Evolutionary conservation across 1,139 yeast genomes (phyloP), one percentile per base, ranked within the genome.

Genomic region (Suhomyces bolitotheri): DNA sequence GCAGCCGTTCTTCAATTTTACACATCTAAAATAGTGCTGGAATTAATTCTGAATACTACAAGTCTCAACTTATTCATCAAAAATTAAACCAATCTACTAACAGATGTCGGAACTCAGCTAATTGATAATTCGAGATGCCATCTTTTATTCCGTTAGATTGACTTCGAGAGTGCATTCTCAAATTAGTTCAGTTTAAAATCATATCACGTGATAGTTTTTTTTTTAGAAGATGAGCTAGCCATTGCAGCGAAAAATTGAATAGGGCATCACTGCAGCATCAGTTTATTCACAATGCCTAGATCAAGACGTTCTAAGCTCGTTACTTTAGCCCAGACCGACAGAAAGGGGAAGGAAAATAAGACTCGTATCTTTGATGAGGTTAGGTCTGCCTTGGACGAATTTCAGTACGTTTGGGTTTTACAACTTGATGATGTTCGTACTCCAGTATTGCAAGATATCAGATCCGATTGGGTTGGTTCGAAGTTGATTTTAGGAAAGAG

Each of bases 251-350:
- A 31, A 32, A 27, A 20, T 34, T 25, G 25, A 16, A 27, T 17
- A 10, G 23, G 10, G 10, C 13, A 27, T 25, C 8, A 11, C 22
- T 11, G 16, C 7, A 25, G 5, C 22, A 24, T 13, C 22, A 27
- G 11, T 17, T 32, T 66, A 47, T 14, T 4, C 16, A 20, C 9
- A 41, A 89, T 89, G 97, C 96, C 97, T 47, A 87, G 95, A 78
- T 88, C 96, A 28, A 89, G 80, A 66, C 89, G 97, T 78, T 81
- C 95, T 47, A 86, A 82, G 76, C 80, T 86, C 53, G 95, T 92
- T 43, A 87, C 97, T n/a, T 73, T 92, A 52, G 92, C 98, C 24
- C 92, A 90, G 60, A 90, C 97, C 44, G 97, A 89, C 48, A 92
- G 89, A 65, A 92, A 92, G 62, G 96, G 96, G 37, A 82, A 82